Percentiles rank a stretch among this genome's conserved stretches.
phyloP scores from a whole-genome alignment of 164 flowering plant genomes.

The Kingdonia uniflora region DNA sequence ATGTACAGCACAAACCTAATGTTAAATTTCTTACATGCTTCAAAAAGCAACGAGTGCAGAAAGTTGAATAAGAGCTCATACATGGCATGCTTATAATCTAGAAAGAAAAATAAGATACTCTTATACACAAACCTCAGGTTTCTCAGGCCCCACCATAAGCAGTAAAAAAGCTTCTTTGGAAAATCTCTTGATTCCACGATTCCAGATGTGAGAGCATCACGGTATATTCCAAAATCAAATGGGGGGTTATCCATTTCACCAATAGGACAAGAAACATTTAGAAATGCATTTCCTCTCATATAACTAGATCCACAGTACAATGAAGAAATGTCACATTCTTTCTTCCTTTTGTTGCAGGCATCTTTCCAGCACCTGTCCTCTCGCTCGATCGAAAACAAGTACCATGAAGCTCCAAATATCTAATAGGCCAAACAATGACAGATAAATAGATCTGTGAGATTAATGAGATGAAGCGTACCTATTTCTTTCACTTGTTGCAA shows the following conservation, averaged over 20 bases:
- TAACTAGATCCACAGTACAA: constrained; percentile 36
- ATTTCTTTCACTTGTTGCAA: too few species aligned
- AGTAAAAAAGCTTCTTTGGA: constrained; percentile 75
- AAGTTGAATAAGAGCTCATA: too few species aligned
- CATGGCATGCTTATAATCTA: too few species aligned
- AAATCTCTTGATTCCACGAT: constrained; percentile 64
- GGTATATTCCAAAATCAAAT: constrained; percentile 88
- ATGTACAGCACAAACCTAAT: too few species aligned
- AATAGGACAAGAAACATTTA: constrained; percentile 44
- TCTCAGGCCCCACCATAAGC: constrained; percentile 98
- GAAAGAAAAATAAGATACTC: background rate
- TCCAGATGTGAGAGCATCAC: constrained; percentile 56
- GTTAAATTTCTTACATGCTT: too few species aligned
- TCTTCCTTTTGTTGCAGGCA: constrained; percentile 33
- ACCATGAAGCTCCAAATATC: constrained; percentile 93
- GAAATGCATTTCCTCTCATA: constrained; percentile 3
- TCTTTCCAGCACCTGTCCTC: constrained; percentile 64
- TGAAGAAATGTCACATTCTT: constrained; percentile 10
- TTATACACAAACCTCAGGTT: constrained; percentile 56
- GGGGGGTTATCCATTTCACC: background rate
- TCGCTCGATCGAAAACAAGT: constrained; percentile 71
- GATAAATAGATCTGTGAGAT: too few species aligned
- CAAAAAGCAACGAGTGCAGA: too few species aligned
- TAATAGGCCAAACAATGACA: too few species aligned
- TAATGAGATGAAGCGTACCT: too few species aligned